Evolutionary conservation across 257 asterid genomes (phyloP), one percentile per base, ranked within the genome.

Genomic region (Solanum stenotomum): DNA sequence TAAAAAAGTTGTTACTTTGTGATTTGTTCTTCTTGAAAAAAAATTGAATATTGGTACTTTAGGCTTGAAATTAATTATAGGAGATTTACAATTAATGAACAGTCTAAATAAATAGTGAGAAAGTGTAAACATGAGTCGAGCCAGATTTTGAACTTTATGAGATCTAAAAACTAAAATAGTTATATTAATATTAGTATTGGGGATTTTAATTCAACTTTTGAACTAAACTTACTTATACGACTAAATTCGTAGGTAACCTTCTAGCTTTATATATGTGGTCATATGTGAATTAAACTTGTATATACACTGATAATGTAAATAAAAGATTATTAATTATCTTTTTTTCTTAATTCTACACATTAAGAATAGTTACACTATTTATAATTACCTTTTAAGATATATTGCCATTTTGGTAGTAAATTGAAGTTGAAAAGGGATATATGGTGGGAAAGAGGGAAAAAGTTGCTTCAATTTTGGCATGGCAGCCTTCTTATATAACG

Each of bases 391-490:
- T 52, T 22, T 52, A 38, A 59, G 31, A 63, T 29, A 63, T 40
- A 3, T 52, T 52, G 9, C 23, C 61, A 52, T 52, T 52, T 68
- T 68, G 35, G 6, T 29, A 70, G n/a, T 70, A 70, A 29, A 29
- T 70, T 71, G 42, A 33, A 33, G 40, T 71, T 31, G 16, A 71
- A 71, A 33, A 70, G 61, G 37, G 37, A 16, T 52, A 70, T 25
- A 35, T 35, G 12, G 44, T 49, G n/a, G 42, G 7, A 9, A 15
- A 40, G 52, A 77, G 72, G 70, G 65, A 33, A 90, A 94, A 93
- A 93, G 96, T 91, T 81, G 91, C 61, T 87, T 46, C 70, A 90
- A 90, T 94, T 91, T 94, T 91, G 93, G 88, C 88, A 91, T 87
- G 93, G 92, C 93, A 92, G 91, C 90, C 90, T 91, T 93, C 90